A percentile compares a stretch with the other conserved stretches of the same genome.
These are phyloP conservation scores for Puya raimondii DNA, from an alignment of 176 grass and related monocot genomes.

Conservation along the genomic window DNA sequence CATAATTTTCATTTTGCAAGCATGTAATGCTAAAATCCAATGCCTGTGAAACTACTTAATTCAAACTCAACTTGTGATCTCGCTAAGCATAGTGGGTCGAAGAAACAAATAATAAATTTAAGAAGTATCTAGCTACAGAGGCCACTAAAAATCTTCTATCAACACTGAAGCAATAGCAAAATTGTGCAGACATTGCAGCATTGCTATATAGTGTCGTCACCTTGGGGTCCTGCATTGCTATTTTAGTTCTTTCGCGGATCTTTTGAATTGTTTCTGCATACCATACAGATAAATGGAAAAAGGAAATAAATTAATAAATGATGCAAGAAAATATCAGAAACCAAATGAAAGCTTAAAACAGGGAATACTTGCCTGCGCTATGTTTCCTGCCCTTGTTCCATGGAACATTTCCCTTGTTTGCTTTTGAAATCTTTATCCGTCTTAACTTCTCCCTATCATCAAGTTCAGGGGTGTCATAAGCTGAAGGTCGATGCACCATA, in stretches of 20 bases:
- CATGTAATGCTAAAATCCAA: too few relatives aligned
- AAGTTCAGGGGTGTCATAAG: slow-evolving; percentile 29
- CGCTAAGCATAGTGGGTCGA: too few relatives aligned
- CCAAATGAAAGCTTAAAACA: not conserved
- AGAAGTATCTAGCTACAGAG: not conserved
- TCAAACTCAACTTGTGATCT: too few relatives aligned
- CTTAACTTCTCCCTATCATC: slow-evolving; percentile 65
- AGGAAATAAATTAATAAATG: not conserved
- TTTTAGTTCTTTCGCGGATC: slow-evolving; percentile 80
- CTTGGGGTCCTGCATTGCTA: slow-evolving; percentile 99
- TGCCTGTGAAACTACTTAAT: too few relatives aligned
- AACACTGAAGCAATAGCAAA: not conserved
- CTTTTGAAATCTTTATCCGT: slow-evolving; percentile 66
- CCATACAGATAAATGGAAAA: slow-evolving; percentile 15
- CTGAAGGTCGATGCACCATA: not conserved
- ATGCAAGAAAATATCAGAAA: slow-evolving; percentile 1
- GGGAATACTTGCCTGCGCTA: slow-evolving; percentile 45
- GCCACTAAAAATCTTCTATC: not conserved
- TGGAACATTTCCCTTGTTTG: slow-evolving; percentile 86
- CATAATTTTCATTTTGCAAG: too few relatives aligned
- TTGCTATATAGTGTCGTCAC: slow-evolving; percentile 48
- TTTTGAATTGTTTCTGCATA: slow-evolving; percentile 68
- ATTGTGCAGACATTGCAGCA: not conserved
- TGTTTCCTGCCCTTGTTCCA: slow-evolving; percentile 98
- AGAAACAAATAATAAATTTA: not conserved